Percentiles rank a stretch among this genome's conserved stretches.
These are phyloP conservation scores for Santalum album DNA, from an alignment of 164 flowering plant genomes.

Conservation along the genomic window DNA sequence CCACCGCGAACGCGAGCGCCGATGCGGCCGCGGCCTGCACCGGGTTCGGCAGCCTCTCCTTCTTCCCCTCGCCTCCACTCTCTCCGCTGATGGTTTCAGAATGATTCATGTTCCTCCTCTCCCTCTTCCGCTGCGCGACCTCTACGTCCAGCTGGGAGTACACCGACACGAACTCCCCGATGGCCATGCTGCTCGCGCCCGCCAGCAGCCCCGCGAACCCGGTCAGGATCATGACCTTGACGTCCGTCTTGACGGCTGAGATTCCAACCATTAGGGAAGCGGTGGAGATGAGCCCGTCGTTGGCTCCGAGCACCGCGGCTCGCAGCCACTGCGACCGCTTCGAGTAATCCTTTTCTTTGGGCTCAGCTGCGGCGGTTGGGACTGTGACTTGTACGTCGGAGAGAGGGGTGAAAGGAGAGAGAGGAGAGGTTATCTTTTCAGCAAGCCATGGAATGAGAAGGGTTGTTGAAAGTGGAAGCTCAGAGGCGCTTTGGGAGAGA, in stretches of 20 bases:
- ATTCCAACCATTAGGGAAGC: constrained; percentile 58
- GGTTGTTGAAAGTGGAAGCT: no score
- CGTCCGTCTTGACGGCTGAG: constrained; percentile 44
- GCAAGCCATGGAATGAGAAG: no score
- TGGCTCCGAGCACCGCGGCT: constrained; percentile 55
- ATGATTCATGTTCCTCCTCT: constrained; percentile 6
- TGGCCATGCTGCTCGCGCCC: constrained; percentile 60
- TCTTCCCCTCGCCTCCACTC: background rate
- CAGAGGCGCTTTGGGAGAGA: no score
- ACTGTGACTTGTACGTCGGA: no score
- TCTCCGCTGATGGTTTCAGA: no score
- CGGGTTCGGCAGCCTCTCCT: constrained; percentile 37
- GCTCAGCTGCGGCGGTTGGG: constrained; percentile 3
- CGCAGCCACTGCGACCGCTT: constrained; percentile 53
- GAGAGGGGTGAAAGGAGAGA: no score
- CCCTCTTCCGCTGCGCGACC: constrained; percentile 40
- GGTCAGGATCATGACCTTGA: constrained; percentile 43
- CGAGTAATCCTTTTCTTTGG: constrained; percentile 36
- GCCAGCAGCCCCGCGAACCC: constrained; percentile 55
- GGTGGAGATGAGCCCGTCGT: constrained; percentile 50
- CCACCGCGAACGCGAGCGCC: constrained; percentile 42
- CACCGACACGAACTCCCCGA: constrained; percentile 55
- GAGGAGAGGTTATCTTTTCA: no score
- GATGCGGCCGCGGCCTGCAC: constrained; percentile 53
- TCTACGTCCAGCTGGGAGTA: constrained; percentile 48